These are phyloP conservation scores for Penicillium maclennaniae DNA, from an alignment of 495 filamentous ascomycete species.

Conservation along the genomic window DNA sequence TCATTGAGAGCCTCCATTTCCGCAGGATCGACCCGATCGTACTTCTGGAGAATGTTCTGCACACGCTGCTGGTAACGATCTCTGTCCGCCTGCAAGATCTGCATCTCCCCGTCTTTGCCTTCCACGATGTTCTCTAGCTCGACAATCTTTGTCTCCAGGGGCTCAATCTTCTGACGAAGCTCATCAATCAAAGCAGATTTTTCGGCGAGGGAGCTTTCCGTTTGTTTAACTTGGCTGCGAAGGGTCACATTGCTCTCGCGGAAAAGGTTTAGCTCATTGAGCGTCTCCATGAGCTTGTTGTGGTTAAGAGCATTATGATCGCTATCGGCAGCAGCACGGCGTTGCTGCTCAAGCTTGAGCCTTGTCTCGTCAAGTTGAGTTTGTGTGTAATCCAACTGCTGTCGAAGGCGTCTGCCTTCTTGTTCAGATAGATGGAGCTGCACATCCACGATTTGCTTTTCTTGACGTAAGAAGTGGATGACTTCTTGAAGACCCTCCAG, in stretches of 20 bases:
- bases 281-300: conserved; percentile 84
- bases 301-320: conserved; percentile 67
- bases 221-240: conserved; percentile 76
- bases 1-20: conserved; percentile 84
- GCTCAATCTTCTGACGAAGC: conserved; percentile 71
- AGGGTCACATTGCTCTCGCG: conserved; percentile 89
- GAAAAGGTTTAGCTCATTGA: conserved; percentile 91
- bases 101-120: conserved; percentile 79
- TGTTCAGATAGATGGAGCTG: conserved; percentile 85
- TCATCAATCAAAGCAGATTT: conserved; percentile 71
- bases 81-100: conserved; percentile 77
- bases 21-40: conserved; percentile 89
- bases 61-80: conserved; percentile 91
- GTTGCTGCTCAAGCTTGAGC: conserved; percentile 83
- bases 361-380: conserved; percentile 81
- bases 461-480: conserved; percentile 83
- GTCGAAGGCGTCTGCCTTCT: conserved; percentile 79
- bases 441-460: conserved; percentile 96
- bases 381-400: conserved; percentile 83
- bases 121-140: conserved; percentile 77
- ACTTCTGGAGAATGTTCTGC: conserved; percentile 91
- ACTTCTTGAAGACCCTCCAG: conserved; percentile 79
- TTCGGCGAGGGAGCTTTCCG: conserved; percentile 66
- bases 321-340: conserved; percentile 68
- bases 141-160: conserved; percentile 69